Evolutionary conservation across 768 basidiomycete species (phyloP), one percentile per base, ranked within the genome.

Genomic region (Leccinum incarnatum): DNA sequence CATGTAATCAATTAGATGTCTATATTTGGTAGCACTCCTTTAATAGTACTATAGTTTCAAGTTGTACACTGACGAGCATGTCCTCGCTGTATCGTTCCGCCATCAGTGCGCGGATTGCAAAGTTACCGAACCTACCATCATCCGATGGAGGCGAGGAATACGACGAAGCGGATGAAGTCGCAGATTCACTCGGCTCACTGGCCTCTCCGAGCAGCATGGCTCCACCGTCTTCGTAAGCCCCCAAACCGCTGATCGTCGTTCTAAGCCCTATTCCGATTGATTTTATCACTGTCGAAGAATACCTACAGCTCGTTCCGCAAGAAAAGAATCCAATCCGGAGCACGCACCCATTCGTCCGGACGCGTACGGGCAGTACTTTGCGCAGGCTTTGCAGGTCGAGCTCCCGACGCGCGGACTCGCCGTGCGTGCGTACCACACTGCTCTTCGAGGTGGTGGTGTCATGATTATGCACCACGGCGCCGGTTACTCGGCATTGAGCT

Each of bases 391-490:
- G 3, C 87, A 93, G 66, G 87, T 98, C 47, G 71, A 80, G 0
- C 84, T 95, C 17, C 79, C 85, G 5, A 68, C 76, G 12, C 77
- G 85, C 7, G 77, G 77, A 19, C 82, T 93, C 5, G 85, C 89
- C 51, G 83, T 86, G 64, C 81, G 95, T 30, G 88, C 86, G 10
- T 97, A 98, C 74, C 91, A 95, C 70, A 89, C 92, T 0, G 82
- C 89, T 1, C 85, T 94, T 2, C 62, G 57, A 19, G 66, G 63
- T 0, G 79, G 78, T 17, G 87, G 89, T 0, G 84, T 96, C 3
- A 83, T 98, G 70, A 81, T 98, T 5, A 95, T 92, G 74, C 95
- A 97, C 67, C 96, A 99, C 65, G 97, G 97, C 1, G 96, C 93
- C 0, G 97, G 97, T 14, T 93, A 93, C 69, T 88, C 89, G 0